These are phyloP conservation scores for Mortierella sp. DNA, from an alignment of 371 early-diverging fungal genomes.

Conservation along the genomic window DNA sequence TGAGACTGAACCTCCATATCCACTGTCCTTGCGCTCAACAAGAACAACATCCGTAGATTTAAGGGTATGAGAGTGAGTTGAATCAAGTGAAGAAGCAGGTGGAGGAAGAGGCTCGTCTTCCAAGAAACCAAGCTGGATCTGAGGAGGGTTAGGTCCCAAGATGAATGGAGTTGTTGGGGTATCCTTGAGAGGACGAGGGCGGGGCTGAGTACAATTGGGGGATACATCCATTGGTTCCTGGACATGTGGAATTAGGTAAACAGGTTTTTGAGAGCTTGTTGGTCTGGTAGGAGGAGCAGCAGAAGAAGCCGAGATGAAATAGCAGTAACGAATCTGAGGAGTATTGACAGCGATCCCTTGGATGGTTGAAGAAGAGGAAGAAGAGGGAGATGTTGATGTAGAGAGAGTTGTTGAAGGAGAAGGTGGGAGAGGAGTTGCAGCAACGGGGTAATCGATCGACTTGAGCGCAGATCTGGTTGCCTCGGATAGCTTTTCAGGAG, in stretches of 20 bases:
- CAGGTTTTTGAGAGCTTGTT: conserved; percentile 20
- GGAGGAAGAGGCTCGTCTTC: conserved; percentile 47
- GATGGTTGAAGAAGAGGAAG: background rate
- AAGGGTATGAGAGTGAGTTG: background rate
- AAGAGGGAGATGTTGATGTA: conserved; percentile 1
- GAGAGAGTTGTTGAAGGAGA: conserved; percentile 2
- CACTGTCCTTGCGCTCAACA: conserved; percentile 55
- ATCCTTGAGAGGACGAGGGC: conserved; percentile 15
- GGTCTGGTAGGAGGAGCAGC: conserved; percentile 10
- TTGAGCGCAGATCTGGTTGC: conserved; percentile 20
- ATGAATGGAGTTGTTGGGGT: conserved; percentile 8
- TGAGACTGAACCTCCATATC: conserved; percentile 50
- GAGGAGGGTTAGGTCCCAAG: conserved; percentile 46
- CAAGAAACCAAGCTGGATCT: conserved; percentile 53
- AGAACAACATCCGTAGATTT: conserved; percentile 18
- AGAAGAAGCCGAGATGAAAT: conserved; percentile 50
- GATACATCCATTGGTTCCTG: conserved; percentile 33
- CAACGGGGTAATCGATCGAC: conserved; percentile 24
- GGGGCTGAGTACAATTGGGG: conserved; percentile 47
- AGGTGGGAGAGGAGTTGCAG: conserved; percentile 46
- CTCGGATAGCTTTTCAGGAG: conserved; percentile 29
- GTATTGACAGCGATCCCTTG: background rate
- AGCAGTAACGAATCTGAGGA: conserved; percentile 54
- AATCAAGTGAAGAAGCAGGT: conserved; percentile 6
- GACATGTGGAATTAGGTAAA: conserved; percentile 40